Evolutionary conservation across 139 green algal genomes (phyloP).

Genomic region (Axilococcus clingmanii): DNA sequence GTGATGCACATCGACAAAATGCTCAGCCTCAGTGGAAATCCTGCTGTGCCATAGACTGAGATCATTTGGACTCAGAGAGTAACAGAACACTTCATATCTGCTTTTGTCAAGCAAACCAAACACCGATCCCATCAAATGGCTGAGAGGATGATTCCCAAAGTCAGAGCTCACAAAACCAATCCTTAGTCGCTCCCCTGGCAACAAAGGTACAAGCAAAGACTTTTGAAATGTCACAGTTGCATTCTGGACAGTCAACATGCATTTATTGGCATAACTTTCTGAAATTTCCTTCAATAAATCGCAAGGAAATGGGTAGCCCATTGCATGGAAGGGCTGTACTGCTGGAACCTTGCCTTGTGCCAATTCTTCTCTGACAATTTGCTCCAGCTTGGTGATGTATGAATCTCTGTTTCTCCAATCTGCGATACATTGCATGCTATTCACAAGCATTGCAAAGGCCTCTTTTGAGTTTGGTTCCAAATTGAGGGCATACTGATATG

Average conservation of each 20-base stretch:
- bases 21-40: conserved; percentile 63
- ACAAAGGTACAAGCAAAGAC: conserved; percentile 34
- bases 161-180: conserved; percentile 75
- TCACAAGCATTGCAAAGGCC: conserved; percentile 75
- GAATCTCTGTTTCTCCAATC: conserved; percentile 65
- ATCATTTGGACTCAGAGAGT: conserved; percentile 68
- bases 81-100: conserved; percentile 74
- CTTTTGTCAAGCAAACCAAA: conserved; percentile 60
- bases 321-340: conserved; percentile 90
- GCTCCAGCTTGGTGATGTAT: conserved; percentile 43
- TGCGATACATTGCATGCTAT: conserved; percentile 78
- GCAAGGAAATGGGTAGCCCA: conserved; percentile 74
- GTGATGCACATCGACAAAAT: conserved; percentile 69
- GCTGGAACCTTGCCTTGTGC: conserved; percentile 42
- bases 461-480: conserved; percentile 66
- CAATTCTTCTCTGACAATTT: conserved; percentile 53
- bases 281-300: conserved; percentile 56
- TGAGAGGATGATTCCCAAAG: conserved; percentile 89
- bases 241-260: conserved; percentile 2
- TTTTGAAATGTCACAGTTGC: conserved; percentile 6
- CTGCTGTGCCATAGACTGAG: conserved; percentile 59
- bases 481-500: conserved; percentile 59
- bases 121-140: conserved; percentile 84
- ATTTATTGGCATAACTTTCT: conserved; percentile 37
- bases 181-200: conserved; percentile 38